Conservation (phyloP, 805 yeast genomes). For the Starmera amethionina region DNA sequence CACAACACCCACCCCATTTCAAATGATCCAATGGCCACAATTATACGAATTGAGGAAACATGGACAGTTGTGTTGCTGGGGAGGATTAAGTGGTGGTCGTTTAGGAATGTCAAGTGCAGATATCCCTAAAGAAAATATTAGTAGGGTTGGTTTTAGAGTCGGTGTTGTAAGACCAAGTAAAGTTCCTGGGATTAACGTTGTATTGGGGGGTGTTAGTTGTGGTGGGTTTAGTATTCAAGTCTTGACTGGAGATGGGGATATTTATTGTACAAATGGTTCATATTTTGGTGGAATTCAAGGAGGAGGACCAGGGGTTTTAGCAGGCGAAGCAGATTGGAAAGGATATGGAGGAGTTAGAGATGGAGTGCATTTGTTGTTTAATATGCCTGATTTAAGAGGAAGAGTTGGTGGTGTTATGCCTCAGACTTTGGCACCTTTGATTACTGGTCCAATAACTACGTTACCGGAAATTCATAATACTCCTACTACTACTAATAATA, state of each 20-base stretch:
- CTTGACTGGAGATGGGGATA: slow-evolving; percentile 42
- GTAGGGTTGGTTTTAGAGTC: slow-evolving; percentile 12
- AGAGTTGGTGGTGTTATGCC: neutral
- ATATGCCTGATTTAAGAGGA: neutral
- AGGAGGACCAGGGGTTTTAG: slow-evolving; percentile 26
- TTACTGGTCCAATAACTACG: neutral
- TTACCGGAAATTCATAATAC: neutral
- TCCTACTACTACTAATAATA: neutral
- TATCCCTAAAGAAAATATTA: slow-evolving; percentile 17
- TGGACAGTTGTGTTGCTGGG: slow-evolving; percentile 43
- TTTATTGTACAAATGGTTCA: slow-evolving; percentile 43
- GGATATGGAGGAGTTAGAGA: slow-evolving; percentile 1
- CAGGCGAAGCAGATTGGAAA: slow-evolving; percentile 25
- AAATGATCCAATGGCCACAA: slow-evolving; percentile 39
- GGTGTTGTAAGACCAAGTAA: slow-evolving; percentile 30
- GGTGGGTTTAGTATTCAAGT: slow-evolving; percentile 61
- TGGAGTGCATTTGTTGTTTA: neutral
- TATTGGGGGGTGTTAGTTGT: slow-evolving; percentile 38
- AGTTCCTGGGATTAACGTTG: slow-evolving; percentile 26
- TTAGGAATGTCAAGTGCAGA: slow-evolving; percentile 31
- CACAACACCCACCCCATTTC: slow-evolving; percentile 30
- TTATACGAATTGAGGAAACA: slow-evolving; percentile 30
- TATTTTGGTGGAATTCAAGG: slow-evolving; percentile 29
- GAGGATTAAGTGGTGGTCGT: slow-evolving; percentile 31
- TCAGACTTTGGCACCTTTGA: neutral